Base-by-base conservation (phyloP, 1,139 yeast genomes). In the Yamadazyma spencermartinsiae region DNA sequence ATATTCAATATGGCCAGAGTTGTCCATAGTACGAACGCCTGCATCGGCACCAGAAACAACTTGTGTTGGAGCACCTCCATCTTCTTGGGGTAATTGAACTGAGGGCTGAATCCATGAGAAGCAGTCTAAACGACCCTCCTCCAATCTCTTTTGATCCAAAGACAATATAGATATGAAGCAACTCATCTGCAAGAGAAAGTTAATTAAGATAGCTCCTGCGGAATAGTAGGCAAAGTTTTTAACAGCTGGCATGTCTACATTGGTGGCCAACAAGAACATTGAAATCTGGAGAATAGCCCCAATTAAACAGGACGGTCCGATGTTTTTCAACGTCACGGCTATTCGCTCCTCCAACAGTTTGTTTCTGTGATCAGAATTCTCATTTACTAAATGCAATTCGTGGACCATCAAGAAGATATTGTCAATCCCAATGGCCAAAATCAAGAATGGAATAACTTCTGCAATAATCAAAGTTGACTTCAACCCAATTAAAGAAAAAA, bases 181-280 rank as follows among this genome's bases (percentile, higher is more conserved):
- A 0, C 97, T 88, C 61, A 89, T 63, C 55, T 92, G 98, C 24
- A 92, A 67, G 1, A 80, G 34, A 3, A 92, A 82, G 56, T 92
- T 90, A 50, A 87, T 67, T 11, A 82, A 56, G 2, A 92, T 82
- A 0, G 98, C 94, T 10, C 90, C 86, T 0, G 96, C 94, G 11
- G 96, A 86, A 55, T 87, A 92, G 18, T 82, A 65, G 0, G 98
- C 97, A 70, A 92, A 92, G 59, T 90, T 92, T 46, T 83, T 75
- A 7, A 90, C 98, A 0, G 98, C 98, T 2, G 98, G 98, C 97
- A 90, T 92, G 13, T 82, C 76, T 5, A 92, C 98, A 6, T 72
- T 62, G 0, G 95, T 73, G 0, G 96, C 96, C 33, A 92, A 66
- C 8, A 80, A 63, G 55, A 92, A 89, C 56, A 96, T 86, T 4